phyloP scores from a whole-genome alignment of 2,329 filamentous ascomycete genomes.

The Aspergillus sergii region DNA sequence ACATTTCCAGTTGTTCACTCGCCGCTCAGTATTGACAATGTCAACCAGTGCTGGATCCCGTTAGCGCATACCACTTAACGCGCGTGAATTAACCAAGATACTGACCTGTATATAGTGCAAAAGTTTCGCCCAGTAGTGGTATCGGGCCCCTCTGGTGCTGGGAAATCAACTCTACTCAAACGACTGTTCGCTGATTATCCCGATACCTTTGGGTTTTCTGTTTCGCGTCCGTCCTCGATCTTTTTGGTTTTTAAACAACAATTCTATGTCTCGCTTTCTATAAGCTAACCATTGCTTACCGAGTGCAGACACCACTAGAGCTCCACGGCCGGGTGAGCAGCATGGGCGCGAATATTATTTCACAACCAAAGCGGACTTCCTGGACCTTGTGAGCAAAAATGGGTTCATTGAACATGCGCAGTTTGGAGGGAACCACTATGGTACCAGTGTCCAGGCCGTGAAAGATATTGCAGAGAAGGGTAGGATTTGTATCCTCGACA shows the following conservation, averaged over 20 bases:
- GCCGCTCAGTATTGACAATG: slow-evolving; percentile 23
- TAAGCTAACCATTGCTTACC: background rate
- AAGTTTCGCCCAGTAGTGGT: slow-evolving; percentile 45
- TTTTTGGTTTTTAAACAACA: background rate
- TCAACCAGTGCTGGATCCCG: slow-evolving; percentile 24
- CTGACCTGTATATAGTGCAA: slow-evolving; percentile 21
- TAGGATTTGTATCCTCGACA: slow-evolving; percentile 81
- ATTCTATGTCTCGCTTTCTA: slow-evolving; percentile 11
- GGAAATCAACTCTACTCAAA: slow-evolving; percentile 48
- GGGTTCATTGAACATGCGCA: slow-evolving; percentile 86
- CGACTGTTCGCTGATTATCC: slow-evolving; percentile 46
- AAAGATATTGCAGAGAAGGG: slow-evolving; percentile 71
- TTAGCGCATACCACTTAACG: background rate
- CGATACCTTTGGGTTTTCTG: slow-evolving; percentile 46
- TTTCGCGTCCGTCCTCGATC: slow-evolving; percentile 36
- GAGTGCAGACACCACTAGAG: slow-evolving; percentile 72
- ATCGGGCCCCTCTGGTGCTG: slow-evolving; percentile 45
- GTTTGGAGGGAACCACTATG: slow-evolving; percentile 86
- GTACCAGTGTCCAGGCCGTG: slow-evolving; percentile 79
- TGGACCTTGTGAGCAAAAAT: slow-evolving; percentile 65
- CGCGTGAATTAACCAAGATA: background rate
- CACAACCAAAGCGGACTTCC: slow-evolving; percentile 67
- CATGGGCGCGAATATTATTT: slow-evolving; percentile 83
- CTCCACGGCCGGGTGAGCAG: slow-evolving; percentile 72
- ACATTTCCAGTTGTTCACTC: background rate